phyloP scores from a whole-genome alignment of 2,329 filamentous ascomycete genomes.

The Penicillium sp. region DNA sequence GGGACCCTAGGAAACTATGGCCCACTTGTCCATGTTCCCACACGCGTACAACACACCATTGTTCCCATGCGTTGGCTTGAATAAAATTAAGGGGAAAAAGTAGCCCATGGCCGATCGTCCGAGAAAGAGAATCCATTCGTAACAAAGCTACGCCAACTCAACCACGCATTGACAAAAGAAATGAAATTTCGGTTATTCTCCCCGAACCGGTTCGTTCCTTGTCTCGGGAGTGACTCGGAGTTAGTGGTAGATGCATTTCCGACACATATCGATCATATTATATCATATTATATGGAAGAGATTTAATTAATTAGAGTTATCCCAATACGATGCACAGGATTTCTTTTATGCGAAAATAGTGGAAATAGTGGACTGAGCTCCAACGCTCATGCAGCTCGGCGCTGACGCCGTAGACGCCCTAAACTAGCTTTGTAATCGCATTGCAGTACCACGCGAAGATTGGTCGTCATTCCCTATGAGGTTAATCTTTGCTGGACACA shows the following conservation, averaged over 20 bases:
- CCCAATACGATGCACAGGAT: not conserved
- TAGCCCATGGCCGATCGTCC: too few species aligned
- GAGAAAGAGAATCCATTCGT: not conserved
- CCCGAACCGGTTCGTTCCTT: not conserved
- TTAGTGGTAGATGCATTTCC: not conserved
- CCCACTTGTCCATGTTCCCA: conserved; percentile 2
- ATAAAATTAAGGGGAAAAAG: too few species aligned
- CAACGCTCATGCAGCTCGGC: conserved; percentile 5
- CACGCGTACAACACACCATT: conserved; percentile 7
- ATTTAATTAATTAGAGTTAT: not conserved
- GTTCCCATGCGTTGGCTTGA: not conserved
- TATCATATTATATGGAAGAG: not conserved
- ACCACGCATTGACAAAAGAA: too few species aligned
- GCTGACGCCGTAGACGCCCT: not conserved
- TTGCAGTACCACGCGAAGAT: not conserved
- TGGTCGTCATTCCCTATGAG: not conserved
- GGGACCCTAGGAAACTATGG: not conserved
- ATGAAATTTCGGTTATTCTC: not conserved
- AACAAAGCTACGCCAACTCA: not conserved
- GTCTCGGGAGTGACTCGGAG: not conserved
- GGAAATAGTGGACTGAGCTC: not conserved
- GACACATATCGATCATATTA: not conserved
- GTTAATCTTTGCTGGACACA: not conserved
- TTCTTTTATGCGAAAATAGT: not conserved
- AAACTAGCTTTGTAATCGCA: not conserved